A percentile compares a stretch with the other conserved stretches of the same genome.
These are phyloP conservation scores for Schizophyllum commune DNA, from an alignment of 1,284 basidiomycete genomes.

Conservation along the genomic window DNA sequence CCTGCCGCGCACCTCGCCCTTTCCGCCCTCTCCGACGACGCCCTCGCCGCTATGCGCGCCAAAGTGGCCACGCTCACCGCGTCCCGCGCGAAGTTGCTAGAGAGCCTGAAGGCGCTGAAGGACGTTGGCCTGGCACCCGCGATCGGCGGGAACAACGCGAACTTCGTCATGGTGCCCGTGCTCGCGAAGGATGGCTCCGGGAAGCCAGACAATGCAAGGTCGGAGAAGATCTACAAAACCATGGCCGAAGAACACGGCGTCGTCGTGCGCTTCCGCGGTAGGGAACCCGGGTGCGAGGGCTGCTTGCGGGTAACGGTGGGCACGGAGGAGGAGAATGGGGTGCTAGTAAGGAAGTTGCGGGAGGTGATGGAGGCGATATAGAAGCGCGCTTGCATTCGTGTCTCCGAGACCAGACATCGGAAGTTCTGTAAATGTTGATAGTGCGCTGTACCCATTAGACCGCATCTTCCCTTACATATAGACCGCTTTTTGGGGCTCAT, in stretches of 20 bases:
- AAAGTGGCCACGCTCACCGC: conserved; percentile 58
- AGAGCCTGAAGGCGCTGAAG: conserved; percentile 37
- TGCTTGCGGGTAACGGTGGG: conserved; percentile 92
- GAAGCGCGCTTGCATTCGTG: neutral
- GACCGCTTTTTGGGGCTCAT: too few relatives aligned
- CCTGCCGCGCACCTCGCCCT: conserved; percentile 84
- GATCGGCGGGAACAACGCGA: conserved; percentile 85
- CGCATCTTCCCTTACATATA: too few relatives aligned
- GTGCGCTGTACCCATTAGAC: too few relatives aligned
- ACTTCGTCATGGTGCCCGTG: conserved; percentile 86
- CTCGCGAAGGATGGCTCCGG: conserved; percentile 35
- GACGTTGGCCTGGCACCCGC: conserved; percentile 58
- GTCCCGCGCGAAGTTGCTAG: conserved; percentile 51
- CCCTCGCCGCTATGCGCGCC: conserved; percentile 57
- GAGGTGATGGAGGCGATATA: conserved; percentile 36
- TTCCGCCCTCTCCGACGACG: conserved; percentile 64
- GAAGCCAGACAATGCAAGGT: conserved; percentile 61
- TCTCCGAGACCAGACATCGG: neutral
- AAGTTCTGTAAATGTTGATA: too few relatives aligned
- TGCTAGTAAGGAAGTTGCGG: conserved; percentile 40
- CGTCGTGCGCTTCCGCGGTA: conserved; percentile 87
- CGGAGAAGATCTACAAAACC: conserved; percentile 69
- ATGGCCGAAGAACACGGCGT: conserved; percentile 84
- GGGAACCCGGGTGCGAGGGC: conserved; percentile 81
- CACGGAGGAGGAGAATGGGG: conserved; percentile 70